Conservation (phyloP, 208 protist species). For the Tritrichomonas foetus region DNA sequence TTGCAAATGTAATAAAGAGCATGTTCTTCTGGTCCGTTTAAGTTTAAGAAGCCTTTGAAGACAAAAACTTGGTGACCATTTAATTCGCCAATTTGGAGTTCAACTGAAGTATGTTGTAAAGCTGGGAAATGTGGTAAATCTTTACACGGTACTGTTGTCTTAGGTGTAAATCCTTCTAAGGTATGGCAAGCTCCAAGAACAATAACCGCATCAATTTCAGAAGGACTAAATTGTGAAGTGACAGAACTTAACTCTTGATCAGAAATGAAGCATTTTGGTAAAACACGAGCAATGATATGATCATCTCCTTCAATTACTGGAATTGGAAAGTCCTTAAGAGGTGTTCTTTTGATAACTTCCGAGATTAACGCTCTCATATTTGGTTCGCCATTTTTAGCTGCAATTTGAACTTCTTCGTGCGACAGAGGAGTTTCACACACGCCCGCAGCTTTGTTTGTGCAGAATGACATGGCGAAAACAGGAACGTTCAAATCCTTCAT, state of each 20-base stretch:
- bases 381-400: not conserved
- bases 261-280: not conserved
- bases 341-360: not conserved
- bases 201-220: not conserved
- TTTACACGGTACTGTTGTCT: not conserved
- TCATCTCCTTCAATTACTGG: not conserved
- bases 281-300: not conserved
- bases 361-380: not conserved
- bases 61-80: not conserved
- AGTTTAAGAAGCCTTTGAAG: not conserved
- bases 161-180: not conserved
- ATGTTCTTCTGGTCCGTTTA: not conserved
- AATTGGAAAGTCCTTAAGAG: not conserved
- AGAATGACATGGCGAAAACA: conserved; percentile 18
- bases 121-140: not conserved
- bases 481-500: not conserved
- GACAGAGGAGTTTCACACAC: not conserved
- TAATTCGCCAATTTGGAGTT: not conserved
- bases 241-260: not conserved
- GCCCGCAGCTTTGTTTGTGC: conserved; percentile 39
- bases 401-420: not conserved
- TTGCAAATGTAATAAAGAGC: not conserved
- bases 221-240: not conserved
- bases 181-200: not conserved
- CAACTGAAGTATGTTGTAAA: not conserved